Evolutionary conservation across 169 alveolate species (phyloP).

Genomic region (Plasmodium knowlesi): DNA sequence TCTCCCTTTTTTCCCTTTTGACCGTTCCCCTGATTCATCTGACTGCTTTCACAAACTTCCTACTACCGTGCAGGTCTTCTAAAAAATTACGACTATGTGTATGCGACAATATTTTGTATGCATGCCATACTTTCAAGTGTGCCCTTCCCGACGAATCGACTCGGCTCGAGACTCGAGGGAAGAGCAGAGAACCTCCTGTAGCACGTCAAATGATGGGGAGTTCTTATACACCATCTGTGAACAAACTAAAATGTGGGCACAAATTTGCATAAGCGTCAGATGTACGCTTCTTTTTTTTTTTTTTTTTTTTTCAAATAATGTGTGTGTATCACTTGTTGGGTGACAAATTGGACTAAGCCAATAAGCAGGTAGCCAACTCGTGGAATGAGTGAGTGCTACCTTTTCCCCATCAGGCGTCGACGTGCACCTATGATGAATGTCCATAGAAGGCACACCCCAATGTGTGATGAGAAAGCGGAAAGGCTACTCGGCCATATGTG

Average conservation of each 20-base stretch:
- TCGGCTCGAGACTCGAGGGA: neutral
- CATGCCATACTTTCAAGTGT: neutral
- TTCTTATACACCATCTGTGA: neutral
- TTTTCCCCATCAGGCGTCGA: neutral
- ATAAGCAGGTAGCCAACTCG: neutral
- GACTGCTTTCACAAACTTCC: neutral
- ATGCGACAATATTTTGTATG: neutral
- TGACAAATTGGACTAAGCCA: neutral
- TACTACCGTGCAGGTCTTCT: neutral
- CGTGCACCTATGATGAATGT: neutral
- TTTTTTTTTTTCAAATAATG: neutral
- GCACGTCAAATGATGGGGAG: neutral
- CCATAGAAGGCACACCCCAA: neutral
- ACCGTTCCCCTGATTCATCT: neutral
- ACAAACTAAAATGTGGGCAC: neutral
- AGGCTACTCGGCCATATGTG: neutral
- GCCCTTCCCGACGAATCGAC: neutral
- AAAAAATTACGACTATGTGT: neutral
- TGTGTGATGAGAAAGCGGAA: neutral
- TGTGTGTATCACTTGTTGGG: too few species aligned
- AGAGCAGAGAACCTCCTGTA: neutral
- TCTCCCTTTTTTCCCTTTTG: neutral
- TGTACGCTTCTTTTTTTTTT: neutral
- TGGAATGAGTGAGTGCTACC: neutral
- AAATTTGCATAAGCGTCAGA: neutral